Percentiles rank a stretch among this genome's conserved stretches.
phyloP scores from a whole-genome alignment of 2,329 filamentous ascomycete genomes.

The Aphanocladium album region DNA sequence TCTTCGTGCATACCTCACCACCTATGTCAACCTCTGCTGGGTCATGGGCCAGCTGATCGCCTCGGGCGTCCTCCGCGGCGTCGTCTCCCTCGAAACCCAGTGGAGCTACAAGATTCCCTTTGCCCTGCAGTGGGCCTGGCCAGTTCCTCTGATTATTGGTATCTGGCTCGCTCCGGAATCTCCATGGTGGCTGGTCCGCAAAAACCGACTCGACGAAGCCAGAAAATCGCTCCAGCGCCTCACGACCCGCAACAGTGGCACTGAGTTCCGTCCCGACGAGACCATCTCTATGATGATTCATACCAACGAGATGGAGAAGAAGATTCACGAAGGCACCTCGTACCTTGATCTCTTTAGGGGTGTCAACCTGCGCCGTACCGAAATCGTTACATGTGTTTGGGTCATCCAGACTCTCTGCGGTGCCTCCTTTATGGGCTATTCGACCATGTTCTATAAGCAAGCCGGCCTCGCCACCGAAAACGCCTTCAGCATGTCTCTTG shows the following conservation, averaged over 20 bases:
- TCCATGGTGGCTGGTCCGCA: slow-evolving; percentile 40
- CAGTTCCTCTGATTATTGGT: slow-evolving; percentile 31
- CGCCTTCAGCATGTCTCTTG: slow-evolving; percentile 34
- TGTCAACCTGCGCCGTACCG: slow-evolving; percentile 40
- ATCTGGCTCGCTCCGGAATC: slow-evolving; percentile 37
- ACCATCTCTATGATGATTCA: slow-evolving; percentile 47
- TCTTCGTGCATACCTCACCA: slow-evolving; percentile 44
- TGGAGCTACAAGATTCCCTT: slow-evolving; percentile 42
- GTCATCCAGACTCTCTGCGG: slow-evolving; percentile 38
- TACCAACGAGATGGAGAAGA: slow-evolving; percentile 45
- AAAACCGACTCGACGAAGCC: slow-evolving; percentile 30
- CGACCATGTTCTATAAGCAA: slow-evolving; percentile 46
- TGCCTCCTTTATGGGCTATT: slow-evolving; percentile 50
- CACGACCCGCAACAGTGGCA: slow-evolving; percentile 30
- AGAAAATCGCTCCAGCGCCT: slow-evolving; percentile 35
- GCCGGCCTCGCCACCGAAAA: slow-evolving; percentile 35
- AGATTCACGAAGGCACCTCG: slow-evolving; percentile 32
- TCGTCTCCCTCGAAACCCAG: slow-evolving; percentile 29
- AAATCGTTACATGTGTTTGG: slow-evolving; percentile 41
- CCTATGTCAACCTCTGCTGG: slow-evolving; percentile 29
- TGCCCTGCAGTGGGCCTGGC: slow-evolving; percentile 40
- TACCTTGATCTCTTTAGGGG: slow-evolving; percentile 46
- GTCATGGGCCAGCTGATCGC: slow-evolving; percentile 35
- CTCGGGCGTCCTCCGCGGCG: slow-evolving; percentile 32
- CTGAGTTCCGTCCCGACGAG: slow-evolving; percentile 35